Conservation (phyloP, 352 stramenopile species). For the Globisporangium recalcitrans region DNA sequence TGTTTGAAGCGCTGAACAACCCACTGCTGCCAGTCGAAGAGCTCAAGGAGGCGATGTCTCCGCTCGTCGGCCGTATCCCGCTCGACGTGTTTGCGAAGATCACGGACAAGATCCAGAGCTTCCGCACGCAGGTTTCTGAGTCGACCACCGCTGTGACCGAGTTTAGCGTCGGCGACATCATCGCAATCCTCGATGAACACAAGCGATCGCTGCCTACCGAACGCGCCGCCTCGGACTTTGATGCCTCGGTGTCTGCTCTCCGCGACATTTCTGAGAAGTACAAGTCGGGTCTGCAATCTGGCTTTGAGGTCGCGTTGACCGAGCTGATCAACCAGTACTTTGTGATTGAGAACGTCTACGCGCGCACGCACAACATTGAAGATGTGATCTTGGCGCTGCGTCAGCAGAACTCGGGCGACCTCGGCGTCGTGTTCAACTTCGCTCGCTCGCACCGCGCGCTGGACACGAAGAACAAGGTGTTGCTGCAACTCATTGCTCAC, state of each 20-base stretch:
- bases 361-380: slow-evolving; percentile 74
- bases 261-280: slow-evolving; percentile 77
- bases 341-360: slow-evolving; percentile 68
- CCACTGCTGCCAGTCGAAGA: slow-evolving; percentile 88
- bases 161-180: slow-evolving; percentile 55
- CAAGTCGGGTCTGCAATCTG: slow-evolving; percentile 61
- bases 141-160: slow-evolving; percentile 24
- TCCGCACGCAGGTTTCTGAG: slow-evolving; percentile 44
- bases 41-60: slow-evolving; percentile 96
- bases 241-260: slow-evolving; percentile 59
- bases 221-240: slow-evolving; percentile 63
- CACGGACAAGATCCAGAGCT: slow-evolving; percentile 71
- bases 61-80: slow-evolving; percentile 95
- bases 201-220: slow-evolving; percentile 50
- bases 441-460: slow-evolving; percentile 91
- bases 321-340: slow-evolving; percentile 84
- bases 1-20: slow-evolving; percentile 66
- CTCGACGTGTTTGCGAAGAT: slow-evolving; percentile 89
- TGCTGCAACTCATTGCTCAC: slow-evolving; percentile 65
- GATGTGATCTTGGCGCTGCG: slow-evolving; percentile 83
- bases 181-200: slow-evolving; percentile 56
- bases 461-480: slow-evolving; percentile 77
- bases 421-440: slow-evolving; percentile 82
- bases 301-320: slow-evolving; percentile 53
- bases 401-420: slow-evolving; percentile 87